These are phyloP conservation scores for Dorcoceras hygrometricum DNA, from an alignment of 257 asterid genomes.

Conservation along the genomic window DNA sequence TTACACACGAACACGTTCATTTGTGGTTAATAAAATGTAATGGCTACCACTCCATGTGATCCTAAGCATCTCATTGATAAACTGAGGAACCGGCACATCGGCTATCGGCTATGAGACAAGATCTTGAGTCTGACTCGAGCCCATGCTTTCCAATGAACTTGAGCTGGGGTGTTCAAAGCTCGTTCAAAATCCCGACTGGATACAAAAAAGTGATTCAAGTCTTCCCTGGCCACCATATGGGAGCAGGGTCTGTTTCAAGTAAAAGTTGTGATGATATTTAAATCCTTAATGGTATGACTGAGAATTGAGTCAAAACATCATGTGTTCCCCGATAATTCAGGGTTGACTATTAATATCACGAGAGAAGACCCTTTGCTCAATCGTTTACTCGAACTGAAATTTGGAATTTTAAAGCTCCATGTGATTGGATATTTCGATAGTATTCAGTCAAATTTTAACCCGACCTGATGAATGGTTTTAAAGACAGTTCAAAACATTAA, in stretches of 20 bases:
- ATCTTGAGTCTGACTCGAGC: no score
- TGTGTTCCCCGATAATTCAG: not conserved
- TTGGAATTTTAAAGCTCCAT: not conserved
- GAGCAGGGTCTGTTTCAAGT: constrained; percentile 23
- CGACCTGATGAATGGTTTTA: not conserved
- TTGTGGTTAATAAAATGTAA: no score
- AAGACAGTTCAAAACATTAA: no score
- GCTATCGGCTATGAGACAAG: no score
- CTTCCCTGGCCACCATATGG: constrained; percentile 8
- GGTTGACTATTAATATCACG: not conserved
- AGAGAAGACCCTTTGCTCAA: not conserved
- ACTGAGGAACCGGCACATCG: not conserved
- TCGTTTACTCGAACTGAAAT: not conserved
- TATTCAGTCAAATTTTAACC: not conserved
- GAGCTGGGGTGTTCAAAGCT: not conserved
- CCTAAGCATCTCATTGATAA: not conserved
- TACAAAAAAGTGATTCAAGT: no score
- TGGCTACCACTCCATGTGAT: no score
- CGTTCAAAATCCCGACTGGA: not conserved
- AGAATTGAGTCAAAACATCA: constrained; percentile 14
- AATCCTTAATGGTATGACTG: constrained; percentile 17
- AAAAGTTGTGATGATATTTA: constrained; percentile 3
- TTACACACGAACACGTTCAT: no score
- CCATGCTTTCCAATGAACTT: no score
- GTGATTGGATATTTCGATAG: not conserved